Conservation (phyloP, 148 eudicot species). For the Drosera capensis region DNA sequence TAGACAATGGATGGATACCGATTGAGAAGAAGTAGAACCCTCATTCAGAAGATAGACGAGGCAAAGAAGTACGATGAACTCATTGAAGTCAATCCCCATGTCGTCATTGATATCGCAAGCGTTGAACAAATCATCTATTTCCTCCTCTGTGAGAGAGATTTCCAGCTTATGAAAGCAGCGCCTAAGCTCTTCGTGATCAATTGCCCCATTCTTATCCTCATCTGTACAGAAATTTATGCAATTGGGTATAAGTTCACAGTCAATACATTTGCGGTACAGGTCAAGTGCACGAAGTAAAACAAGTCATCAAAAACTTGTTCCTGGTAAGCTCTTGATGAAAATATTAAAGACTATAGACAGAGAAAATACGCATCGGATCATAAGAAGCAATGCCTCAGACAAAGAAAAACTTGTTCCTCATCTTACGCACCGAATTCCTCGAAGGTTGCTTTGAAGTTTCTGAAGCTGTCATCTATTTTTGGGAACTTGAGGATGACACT, state of each 20-base stretch:
- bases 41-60: conserved; percentile 81
- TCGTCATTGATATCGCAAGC: conserved; percentile 68
- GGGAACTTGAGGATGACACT: conserved; percentile 75
- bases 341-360: too few species aligned
- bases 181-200: conserved; percentile 65
- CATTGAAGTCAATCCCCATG: conserved; percentile 57
- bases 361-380: too few species aligned
- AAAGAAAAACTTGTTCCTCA: too few species aligned
- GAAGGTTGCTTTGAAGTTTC: conserved; percentile 64
- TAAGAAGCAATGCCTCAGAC: too few species aligned
- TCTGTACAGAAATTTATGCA: conserved; percentile 29
- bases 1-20: conserved; percentile 25
- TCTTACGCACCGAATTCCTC: conserved; percentile 62
- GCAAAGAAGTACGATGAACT: conserved; percentile 86
- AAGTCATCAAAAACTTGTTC: too few species aligned
- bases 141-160: conserved; percentile 63
- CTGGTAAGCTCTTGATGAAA: too few species aligned
- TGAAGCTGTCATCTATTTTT: conserved; percentile 70
- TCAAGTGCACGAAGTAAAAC: neutral
- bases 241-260: neutral
- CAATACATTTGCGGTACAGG: neutral
- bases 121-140: conserved; percentile 49
- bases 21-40: conserved; percentile 26
- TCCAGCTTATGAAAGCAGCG: conserved; percentile 53
- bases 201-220: conserved; percentile 61